Percentiles rank a stretch among this genome's conserved stretches.
Evolutionary conservation across 1,284 basidiomycete species (phyloP).

Genomic region (Apiotrichum domesticum): DNA sequence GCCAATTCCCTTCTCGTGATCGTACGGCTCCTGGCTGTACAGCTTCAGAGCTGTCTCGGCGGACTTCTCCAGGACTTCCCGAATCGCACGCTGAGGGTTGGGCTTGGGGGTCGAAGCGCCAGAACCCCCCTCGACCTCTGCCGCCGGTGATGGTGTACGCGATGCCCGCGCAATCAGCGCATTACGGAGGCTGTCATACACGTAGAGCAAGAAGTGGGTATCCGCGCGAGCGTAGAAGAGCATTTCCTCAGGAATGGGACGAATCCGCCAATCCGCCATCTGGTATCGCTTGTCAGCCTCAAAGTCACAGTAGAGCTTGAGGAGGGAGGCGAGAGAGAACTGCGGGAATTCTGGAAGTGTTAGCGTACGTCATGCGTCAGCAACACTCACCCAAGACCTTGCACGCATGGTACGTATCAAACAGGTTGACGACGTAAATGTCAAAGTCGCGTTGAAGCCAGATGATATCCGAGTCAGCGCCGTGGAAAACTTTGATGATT

Average conservation of each 20-base stretch:
- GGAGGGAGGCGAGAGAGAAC: slow-evolving; percentile 73
- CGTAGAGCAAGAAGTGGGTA: slow-evolving; percentile 87
- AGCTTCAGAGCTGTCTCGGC: slow-evolving; percentile 65
- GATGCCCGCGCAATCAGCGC: slow-evolving; percentile 60
- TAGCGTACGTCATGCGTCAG: no score
- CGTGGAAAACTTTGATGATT: slow-evolving; percentile 89
- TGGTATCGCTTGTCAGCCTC: slow-evolving; percentile 94
- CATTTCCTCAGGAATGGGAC: slow-evolving; percentile 85
- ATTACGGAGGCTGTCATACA: slow-evolving; percentile 88
- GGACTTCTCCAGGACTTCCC: slow-evolving; percentile 61
- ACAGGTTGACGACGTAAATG: slow-evolving; percentile 86
- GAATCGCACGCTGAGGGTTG: slow-evolving; percentile 36
- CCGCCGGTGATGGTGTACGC: slow-evolving; percentile 29
- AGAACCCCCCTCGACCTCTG: slow-evolving; percentile 5
- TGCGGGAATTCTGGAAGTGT: slow-evolving; percentile 62
- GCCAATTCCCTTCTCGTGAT: slow-evolving; percentile 59
- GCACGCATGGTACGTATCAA: slow-evolving; percentile 94
- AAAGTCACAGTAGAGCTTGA: slow-evolving; percentile 87
- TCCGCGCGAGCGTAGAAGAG: slow-evolving; percentile 87
- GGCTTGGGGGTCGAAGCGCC: slow-evolving; percentile 12
- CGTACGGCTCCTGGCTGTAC: slow-evolving; percentile 64
- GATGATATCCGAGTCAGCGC: slow-evolving; percentile 86
- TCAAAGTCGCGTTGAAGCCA: slow-evolving; percentile 97
- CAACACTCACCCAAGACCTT: slow-evolving; percentile 62
- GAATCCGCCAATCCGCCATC: slow-evolving; percentile 92